A percentile compares a stretch with the other conserved stretches of the same genome.
These are phyloP conservation scores for Aspergillus nanangensis DNA, from an alignment of 495 filamentous ascomycete genomes.

Conservation along the genomic window DNA sequence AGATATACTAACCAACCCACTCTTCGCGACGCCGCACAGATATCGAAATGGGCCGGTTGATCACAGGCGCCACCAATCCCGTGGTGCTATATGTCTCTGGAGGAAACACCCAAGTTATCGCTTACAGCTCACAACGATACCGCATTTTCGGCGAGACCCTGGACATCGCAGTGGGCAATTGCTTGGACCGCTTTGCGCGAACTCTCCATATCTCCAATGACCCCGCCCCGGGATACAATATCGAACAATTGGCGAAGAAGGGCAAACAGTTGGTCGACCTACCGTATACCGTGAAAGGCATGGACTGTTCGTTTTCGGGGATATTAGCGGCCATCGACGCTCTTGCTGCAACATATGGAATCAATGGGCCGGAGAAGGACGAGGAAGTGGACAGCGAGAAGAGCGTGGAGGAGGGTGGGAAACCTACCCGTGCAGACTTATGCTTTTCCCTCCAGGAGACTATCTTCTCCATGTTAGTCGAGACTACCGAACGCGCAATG, in stretches of 20 bases:
- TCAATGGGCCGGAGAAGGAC: conserved; percentile 34
- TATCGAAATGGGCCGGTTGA: conserved; percentile 95
- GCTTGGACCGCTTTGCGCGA: conserved; percentile 91
- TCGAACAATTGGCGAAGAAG: conserved; percentile 89
- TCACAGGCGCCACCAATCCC: conserved; percentile 87
- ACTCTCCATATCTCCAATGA: conserved; percentile 90
- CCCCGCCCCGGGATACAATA: conserved; percentile 95
- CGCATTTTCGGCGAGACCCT: conserved; percentile 97
- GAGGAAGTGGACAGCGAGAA: conserved; percentile 22
- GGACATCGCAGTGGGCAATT: conserved; percentile 97
- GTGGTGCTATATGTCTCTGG: conserved; percentile 95
- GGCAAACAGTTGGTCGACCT: conserved; percentile 74
- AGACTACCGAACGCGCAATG: conserved; percentile 98
- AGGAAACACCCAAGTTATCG: conserved; percentile 97
- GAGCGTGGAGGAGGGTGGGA: conserved; percentile 26
- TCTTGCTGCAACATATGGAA: conserved; percentile 61
- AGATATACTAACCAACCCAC: too few relatives aligned
- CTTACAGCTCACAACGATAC: conserved; percentile 89
- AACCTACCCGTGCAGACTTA: conserved; percentile 76
- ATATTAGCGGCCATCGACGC: conserved; percentile 79
- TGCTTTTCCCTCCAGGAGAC: conserved; percentile 97
- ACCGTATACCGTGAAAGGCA: conserved; percentile 95
- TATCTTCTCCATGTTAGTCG: conserved; percentile 92
- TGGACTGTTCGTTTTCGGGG: conserved; percentile 94
- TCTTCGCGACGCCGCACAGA: conserved; percentile 42